Evolutionary conservation across 345 rosid species (phyloP).

Genomic region (Theobroma cacao): DNA sequence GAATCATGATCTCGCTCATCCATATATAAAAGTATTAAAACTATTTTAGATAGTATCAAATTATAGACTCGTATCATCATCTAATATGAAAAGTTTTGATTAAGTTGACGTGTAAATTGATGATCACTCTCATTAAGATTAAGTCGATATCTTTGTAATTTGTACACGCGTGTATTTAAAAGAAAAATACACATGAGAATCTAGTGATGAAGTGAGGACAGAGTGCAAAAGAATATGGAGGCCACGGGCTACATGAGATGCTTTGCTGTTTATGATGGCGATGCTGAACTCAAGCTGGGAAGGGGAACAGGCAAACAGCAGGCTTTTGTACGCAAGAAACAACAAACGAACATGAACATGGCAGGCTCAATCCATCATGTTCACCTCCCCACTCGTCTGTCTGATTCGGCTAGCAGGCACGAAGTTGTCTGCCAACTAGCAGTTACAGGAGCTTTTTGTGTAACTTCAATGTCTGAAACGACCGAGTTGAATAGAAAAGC

Average conservation of each 20-base stretch:
- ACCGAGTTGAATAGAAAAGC: neutral
- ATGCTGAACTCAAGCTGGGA: neutral
- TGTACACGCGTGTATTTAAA: neutral
- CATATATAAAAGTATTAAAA: neutral
- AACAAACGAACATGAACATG: neutral
- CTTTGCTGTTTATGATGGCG: neutral
- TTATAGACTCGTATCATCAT: too few relatives aligned
- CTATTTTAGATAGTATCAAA: too few relatives aligned
- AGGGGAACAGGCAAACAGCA: neutral
- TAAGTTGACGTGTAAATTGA: too few relatives aligned
- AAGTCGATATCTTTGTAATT: neutral
- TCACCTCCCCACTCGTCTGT: neutral
- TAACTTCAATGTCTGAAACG: neutral
- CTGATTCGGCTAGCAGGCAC: neutral
- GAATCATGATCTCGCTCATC: neutral
- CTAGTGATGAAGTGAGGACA: slow-evolving; percentile 11
- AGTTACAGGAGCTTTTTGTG: neutral
- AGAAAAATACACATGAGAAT: slow-evolving; percentile 5
- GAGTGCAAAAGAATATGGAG: neutral
- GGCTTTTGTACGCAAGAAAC: neutral
- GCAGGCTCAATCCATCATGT: neutral
- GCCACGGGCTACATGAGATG: neutral
- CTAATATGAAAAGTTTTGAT: too few relatives aligned
- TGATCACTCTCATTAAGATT: too few relatives aligned
- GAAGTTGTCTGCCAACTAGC: neutral